Base-by-base conservation (phyloP, 495 filamentous ascomycete species). In the Penicillium steckii region DNA sequence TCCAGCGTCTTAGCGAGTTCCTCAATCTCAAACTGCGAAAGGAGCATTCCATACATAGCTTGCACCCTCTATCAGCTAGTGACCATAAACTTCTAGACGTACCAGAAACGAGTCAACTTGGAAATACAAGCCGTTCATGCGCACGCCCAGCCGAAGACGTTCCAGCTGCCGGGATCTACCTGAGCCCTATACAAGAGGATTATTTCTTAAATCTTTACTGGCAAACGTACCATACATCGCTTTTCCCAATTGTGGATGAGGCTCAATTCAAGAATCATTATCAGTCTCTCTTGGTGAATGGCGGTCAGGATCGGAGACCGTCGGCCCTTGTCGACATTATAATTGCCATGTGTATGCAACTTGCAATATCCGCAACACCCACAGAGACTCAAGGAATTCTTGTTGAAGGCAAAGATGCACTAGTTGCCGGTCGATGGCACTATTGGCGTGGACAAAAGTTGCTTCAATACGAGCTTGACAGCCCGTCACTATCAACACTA, bases 281-380 rank as follows among this genome's bases (percentile, higher is more conserved):
- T 53, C 57, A 68, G 5, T 75, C 77, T 12, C 64, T 82, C 3
- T 79, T 74, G 73, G 60, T 53, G 12, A 56, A 46, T 19, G 59
- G 63, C 10, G 64, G 55, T 2, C 56, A 56, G 10, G 50, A 49
- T 6, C 71, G 80, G 3, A 72, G 67, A 52, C 68, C 77, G 8
- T 82, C 76, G 6, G 72, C 80, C 4, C 68, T 83, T 1, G 77
- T 78, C 9, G 80, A 84, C 50, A 79, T 82, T 15, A 58, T 81
- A 27, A 59, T 84, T 18, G 80, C 80, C 8, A 41, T 82, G 13
- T 80, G 73, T 46, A 80, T 83, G 70, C 79, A 82, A 58, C 75
- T 77, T 46, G 73, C 71, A 15, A 67, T 70, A 24, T 50, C 57
- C 1, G 60, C 70, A 44, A 35, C 0, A 25, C 21, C 17, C 41